Base-by-base conservation (phyloP, 805 yeast species). In the Metschnikowia drakensbergensis region DNA sequence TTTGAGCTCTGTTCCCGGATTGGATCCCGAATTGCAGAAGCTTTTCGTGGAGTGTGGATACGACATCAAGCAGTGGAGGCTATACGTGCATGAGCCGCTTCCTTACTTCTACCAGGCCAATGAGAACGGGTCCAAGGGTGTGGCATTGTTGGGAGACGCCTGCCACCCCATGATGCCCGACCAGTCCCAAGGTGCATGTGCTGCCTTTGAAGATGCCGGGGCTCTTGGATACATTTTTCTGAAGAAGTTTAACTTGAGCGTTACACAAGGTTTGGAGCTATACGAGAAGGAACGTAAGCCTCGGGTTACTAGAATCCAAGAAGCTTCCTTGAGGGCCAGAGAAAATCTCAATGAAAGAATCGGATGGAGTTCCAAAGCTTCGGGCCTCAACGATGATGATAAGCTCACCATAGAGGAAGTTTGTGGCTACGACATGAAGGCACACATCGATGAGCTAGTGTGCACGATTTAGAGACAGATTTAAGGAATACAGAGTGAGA, bases 311-410 rank as follows among this genome's bases (percentile, higher is more conserved):
- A 55, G 54, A 42, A 60, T 64, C 26, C 68, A 64, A 48, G 59
- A 57, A n/a, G 66, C 66, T 11, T 63, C 67, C 4, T 55, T 64
- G 50, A 49, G 64, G 38, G 68, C 68, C 1, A 49, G 68, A 30
- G 66, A 64, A 47, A 62, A 64, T 46, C 50, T 64, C 44, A 64
- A 63, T 42, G 67, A 64, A 47, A 54, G 68, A 43, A 64, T 64
- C 37, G 67, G 68, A 7, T 64, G 64, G 63, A 58, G 63, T 39
- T 53, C 62, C 4, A 42, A 44, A 23, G 58, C 58, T 7, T 7
- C 40, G 3, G 50, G 51, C 28, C 47, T 54, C n/a, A 48, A 54
- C 27, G 53, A 53, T 10, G 50, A 47, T 31, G 25, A 29, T 34
- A 64, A 63, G 47, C 52, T 64, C 38, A 63, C 68, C 23, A 63